A percentile compares a stretch with the other conserved stretches of the same genome.
phyloP scores from a whole-genome alignment of 2,329 filamentous ascomycete species.

The Scytalidium sp. region DNA sequence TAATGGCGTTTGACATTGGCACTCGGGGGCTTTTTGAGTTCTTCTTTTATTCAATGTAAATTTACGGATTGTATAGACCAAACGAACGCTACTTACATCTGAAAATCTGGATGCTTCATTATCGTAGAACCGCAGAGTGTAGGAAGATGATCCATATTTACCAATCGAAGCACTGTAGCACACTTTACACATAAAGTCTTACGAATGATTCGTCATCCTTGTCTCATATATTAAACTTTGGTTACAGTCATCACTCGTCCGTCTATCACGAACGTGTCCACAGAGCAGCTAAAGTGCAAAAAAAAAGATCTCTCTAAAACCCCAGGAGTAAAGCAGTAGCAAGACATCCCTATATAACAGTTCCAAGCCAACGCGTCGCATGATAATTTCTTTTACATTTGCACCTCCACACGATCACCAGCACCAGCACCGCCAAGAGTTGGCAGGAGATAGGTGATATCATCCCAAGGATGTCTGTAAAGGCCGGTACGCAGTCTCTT shows the following conservation, averaged over 20 bases:
- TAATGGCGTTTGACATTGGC: no score
- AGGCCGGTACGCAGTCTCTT: conserved; percentile 98
- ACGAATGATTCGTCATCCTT: no score
- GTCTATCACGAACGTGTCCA: not conserved
- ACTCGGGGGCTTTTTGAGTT: no score
- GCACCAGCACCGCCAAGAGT: conserved; percentile 67
- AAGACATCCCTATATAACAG: not conserved
- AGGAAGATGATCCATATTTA: no score
- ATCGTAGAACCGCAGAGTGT: no score
- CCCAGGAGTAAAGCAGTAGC: not conserved
- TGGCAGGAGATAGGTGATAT: conserved; percentile 92
- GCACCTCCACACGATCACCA: conserved; percentile 88
- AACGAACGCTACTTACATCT: no score
- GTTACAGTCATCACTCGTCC: not conserved
- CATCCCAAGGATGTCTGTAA: conserved; percentile 99
- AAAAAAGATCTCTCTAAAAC: not conserved
- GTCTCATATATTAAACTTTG: not conserved
- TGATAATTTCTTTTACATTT: conserved; percentile 47
- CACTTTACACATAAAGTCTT: no score
- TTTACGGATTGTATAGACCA: no score
- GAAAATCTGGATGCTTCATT: no score
- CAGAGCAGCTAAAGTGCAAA: not conserved
- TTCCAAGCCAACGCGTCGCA: not conserved
- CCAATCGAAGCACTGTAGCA: no score
- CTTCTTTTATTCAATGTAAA: no score